Evolutionary conservation across 805 yeast species (phyloP), one percentile per base, ranked within the genome.

Genomic region (Cyberlindnera euphorbiae): DNA sequence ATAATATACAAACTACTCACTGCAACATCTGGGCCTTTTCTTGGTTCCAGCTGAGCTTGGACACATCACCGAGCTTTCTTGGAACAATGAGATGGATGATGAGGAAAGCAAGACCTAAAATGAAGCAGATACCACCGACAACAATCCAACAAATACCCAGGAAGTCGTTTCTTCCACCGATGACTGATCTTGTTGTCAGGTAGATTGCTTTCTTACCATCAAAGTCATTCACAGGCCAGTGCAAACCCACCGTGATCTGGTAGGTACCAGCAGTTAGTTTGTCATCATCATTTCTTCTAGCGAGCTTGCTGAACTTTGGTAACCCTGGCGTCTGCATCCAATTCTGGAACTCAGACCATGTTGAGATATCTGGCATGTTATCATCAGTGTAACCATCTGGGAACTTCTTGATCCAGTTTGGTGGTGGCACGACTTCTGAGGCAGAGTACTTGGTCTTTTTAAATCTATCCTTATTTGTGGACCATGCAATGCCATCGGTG

Each of bases 291-390:
- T 82, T 82, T 55, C 84, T 69, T 36, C 75, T 66, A 9, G 76
- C 75, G 57, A 84, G 59, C 57, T 82, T 83, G 45, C 79, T 73
- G 56, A 81, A 81, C 15, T 67, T 63, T 13, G 89, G 73, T 42
- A 84, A 66, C 0, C 86, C 93, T 6, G 89, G 79, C 2, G 90
- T 79, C 43, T 86, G 71, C 90, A 84, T 83, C 94, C 94, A 84
- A 48, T 83, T 84, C 51, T 83, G 90, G 42, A 84, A 71, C 42
- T 77, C 79, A 40, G 71, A 75, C 86, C 86, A 78, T 8, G 64
- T 59, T 2, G 78, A 65, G 23, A 84, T 55, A 53, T 83, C 84
- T 5, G 93, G 93, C 32, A 84, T 33, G 53, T 82, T 83, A 0
- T 71, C 69, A 17, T 71, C 73, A 6, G 78, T 82, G 55, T 84